Evolutionary conservation across 2,329 filamentous ascomycete species (phyloP).

Genomic region (Aspergillus fumigatus): DNA sequence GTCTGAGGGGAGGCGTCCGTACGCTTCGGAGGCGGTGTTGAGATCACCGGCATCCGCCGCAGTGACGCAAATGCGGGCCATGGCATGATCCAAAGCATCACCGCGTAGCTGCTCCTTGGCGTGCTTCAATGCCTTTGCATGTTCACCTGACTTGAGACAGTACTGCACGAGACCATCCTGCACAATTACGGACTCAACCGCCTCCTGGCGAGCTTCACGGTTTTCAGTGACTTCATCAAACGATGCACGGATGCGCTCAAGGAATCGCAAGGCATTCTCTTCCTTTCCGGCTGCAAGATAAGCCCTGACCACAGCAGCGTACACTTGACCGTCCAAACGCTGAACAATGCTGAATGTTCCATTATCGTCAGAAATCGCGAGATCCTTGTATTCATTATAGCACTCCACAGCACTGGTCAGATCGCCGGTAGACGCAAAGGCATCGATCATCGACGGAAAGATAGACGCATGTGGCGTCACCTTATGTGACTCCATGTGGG

Average conservation of each 20-base stretch:
- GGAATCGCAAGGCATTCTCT: constrained; percentile 79
- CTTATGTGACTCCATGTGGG: constrained; percentile 79
- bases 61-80: constrained; percentile 68
- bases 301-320: constrained; percentile 85
- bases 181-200: constrained; percentile 68
- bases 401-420: constrained; percentile 84
- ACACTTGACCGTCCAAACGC: constrained; percentile 77
- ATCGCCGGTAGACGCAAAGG: constrained; percentile 77
- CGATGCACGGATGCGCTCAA: constrained; percentile 67
- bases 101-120: constrained; percentile 58
- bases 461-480: constrained; percentile 72
- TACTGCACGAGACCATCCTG: constrained; percentile 73
- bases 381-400: constrained; percentile 88
- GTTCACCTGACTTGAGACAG: constrained; percentile 65
- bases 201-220: constrained; percentile 54
- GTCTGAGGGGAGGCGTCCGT: constrained; percentile 53
- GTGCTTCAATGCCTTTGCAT: constrained; percentile 69
- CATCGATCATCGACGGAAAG: constrained; percentile 92
- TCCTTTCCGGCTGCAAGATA: constrained; percentile 78
- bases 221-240: constrained; percentile 44
- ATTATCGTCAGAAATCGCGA: constrained; percentile 79
- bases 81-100: constrained; percentile 56
- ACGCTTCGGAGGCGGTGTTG: constrained; percentile 63
- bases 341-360: constrained; percentile 64
- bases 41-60: constrained; percentile 77